Percentiles rank a stretch among this genome's conserved stretches.
phyloP scores from a whole-genome alignment of 192 early-diverging fungal genomes.

The Umbelopsis sp. region DNA sequence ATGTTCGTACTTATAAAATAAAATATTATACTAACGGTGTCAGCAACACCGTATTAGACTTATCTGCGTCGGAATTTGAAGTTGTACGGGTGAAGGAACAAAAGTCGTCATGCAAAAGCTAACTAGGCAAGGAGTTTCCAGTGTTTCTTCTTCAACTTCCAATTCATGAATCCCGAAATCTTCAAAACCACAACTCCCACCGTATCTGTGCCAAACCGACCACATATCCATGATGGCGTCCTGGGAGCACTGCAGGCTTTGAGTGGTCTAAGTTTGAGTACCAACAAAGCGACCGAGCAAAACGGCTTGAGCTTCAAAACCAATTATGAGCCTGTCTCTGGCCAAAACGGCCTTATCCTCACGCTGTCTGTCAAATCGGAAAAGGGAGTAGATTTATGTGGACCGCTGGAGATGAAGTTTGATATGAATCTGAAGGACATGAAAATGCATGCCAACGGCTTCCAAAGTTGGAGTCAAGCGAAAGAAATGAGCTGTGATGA shows the following conservation, averaged over 20 bases:
- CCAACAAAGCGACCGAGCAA: neutral
- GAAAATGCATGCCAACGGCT: slow-evolving; percentile 50
- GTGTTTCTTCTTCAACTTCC: neutral
- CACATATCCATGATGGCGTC: neutral
- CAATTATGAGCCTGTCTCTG: slow-evolving; percentile 14
- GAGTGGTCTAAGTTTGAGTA: neutral
- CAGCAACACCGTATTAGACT: too few relatives aligned
- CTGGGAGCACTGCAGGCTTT: slow-evolving; percentile 8
- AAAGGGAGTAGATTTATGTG: slow-evolving; percentile 21
- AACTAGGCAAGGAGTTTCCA: too few relatives aligned
- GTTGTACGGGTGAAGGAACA: too few relatives aligned
- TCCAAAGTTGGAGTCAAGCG: slow-evolving; percentile 54
- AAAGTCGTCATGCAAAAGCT: too few relatives aligned
- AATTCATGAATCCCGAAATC: slow-evolving; percentile 15
- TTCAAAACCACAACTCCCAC: slow-evolving; percentile 2
- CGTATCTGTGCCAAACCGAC: neutral
- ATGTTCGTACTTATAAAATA: slow-evolving; percentile 75
- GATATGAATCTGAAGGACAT: slow-evolving; percentile 24
- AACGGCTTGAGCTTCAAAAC: slow-evolving; percentile 4
- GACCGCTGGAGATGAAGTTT: slow-evolving; percentile 30
- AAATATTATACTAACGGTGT: neutral
- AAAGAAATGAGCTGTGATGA: slow-evolving; percentile 33
- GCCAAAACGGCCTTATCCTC: slow-evolving; percentile 16
- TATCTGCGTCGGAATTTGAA: too few relatives aligned
- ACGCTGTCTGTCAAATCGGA: slow-evolving; percentile 22